phyloP scores from a whole-genome alignment of 1,139 yeast species.

The Scheffersomyces quercinus region DNA sequence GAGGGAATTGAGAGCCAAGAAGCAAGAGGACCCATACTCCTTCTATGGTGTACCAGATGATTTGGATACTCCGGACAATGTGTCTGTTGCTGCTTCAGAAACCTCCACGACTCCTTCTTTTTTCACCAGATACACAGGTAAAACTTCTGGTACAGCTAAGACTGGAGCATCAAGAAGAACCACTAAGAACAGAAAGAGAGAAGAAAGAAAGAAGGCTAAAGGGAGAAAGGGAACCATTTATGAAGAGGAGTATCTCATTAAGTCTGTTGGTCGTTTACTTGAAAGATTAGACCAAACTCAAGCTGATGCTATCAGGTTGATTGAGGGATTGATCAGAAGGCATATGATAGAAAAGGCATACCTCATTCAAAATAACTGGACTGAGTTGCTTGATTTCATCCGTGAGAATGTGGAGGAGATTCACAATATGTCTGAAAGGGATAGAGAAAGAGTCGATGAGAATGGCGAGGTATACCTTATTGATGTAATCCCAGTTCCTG shows the following conservation, averaged over 20 bases:
- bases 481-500: conserved; percentile 72
- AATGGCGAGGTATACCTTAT: conserved; percentile 79
- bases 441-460: conserved; percentile 86
- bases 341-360: conserved; percentile 76
- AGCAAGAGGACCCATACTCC: conserved; percentile 78
- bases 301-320: conserved; percentile 69
- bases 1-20: conserved; percentile 81
- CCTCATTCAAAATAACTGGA: conserved; percentile 71
- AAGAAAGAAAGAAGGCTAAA: conserved; percentile 92
- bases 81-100: conserved; percentile 92
- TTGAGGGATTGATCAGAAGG: conserved; percentile 78
- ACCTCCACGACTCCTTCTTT: conserved; percentile 91
- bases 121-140: conserved; percentile 94
- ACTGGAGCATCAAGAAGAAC: conserved; percentile 95
- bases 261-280: conserved; percentile 82
- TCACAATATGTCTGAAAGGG: conserved; percentile 76
- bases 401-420: conserved; percentile 68
- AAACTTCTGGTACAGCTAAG: conserved; percentile 91
- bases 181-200: conserved; percentile 87
- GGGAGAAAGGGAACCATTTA: conserved; percentile 97
- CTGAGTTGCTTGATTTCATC: conserved; percentile 56
- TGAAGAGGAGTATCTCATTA: conserved; percentile 92
- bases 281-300: conserved; percentile 78
- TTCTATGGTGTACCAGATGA: conserved; percentile 74
- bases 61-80: conserved; percentile 84